Conservation (phyloP, 768 basidiomycete species). For the Suillus plorans region DNA sequence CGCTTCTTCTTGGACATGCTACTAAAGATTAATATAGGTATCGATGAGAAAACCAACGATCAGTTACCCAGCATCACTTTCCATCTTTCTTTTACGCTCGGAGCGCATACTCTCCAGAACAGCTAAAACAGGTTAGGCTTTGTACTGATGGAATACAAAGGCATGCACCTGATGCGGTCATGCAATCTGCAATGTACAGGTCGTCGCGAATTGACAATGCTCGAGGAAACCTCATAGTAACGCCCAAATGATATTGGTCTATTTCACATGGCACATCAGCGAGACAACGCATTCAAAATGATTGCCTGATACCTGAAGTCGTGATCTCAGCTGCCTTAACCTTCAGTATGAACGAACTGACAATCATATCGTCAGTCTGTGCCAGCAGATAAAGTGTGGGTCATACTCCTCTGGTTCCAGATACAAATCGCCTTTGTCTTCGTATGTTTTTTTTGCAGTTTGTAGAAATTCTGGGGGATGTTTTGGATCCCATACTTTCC, state of each 20-base stretch:
- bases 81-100: slow-evolving; percentile 76
- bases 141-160: neutral
- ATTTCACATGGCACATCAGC: slow-evolving; percentile 2
- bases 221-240: slow-evolving; percentile 94
- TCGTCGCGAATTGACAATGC: slow-evolving; percentile 81
- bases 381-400: neutral
- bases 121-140: slow-evolving; percentile 35
- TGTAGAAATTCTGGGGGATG: slow-evolving; percentile 69
- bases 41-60: neutral
- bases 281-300: neutral
- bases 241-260: slow-evolving; percentile 83
- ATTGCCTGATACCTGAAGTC: slow-evolving; percentile 52
- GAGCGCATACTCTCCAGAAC: slow-evolving; percentile 59
- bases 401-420: slow-evolving; percentile 84
- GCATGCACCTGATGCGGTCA: slow-evolving; percentile 60
- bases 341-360: slow-evolving; percentile 89
- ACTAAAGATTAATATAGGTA: neutral
- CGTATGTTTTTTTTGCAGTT: slow-evolving; percentile 57
- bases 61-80: slow-evolving; percentile 52
- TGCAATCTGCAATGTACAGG: slow-evolving; percentile 67
- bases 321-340: slow-evolving; percentile 94
- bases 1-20: slow-evolving; percentile 35
- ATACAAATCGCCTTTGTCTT: slow-evolving; percentile 90
- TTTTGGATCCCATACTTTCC: slow-evolving; percentile 78
- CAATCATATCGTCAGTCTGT: slow-evolving; percentile 5